These are phyloP conservation scores for Adansonia digitata DNA, from an alignment of 345 rosid genomes.

Conservation along the genomic window DNA sequence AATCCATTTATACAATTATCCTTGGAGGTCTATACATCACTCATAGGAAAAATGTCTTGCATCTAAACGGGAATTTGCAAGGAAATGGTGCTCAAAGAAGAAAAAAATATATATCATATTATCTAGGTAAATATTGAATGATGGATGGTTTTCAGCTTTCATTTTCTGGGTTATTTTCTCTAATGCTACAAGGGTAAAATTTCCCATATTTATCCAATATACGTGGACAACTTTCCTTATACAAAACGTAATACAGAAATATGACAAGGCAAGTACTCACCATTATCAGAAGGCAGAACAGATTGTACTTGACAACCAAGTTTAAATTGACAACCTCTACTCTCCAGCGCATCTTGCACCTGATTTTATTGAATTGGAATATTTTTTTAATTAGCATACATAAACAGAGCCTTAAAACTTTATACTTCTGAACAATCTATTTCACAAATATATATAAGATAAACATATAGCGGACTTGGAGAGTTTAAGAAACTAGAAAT, in stretches of 20 bases:
- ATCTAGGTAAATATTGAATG: too few relatives aligned
- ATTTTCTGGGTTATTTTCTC: too few relatives aligned
- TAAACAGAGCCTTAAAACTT: not conserved
- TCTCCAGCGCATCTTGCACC: not conserved
- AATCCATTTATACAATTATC: not conserved
- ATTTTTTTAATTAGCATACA: not conserved
- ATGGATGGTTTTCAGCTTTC: too few relatives aligned
- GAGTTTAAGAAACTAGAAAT: not conserved
- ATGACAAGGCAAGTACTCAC: constrained; percentile 25
- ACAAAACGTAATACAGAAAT: not conserved
- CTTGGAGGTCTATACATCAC: not conserved
- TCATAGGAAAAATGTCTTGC: not conserved
- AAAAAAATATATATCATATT: not conserved
- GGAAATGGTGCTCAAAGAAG: not conserved
- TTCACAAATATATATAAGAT: not conserved
- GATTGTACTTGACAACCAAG: not conserved
- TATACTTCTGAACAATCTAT: not conserved
- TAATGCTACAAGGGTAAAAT: not conserved
- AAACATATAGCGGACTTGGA: not conserved
- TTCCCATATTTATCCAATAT: not conserved
- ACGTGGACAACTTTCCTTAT: not conserved
- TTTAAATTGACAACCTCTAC: not conserved
- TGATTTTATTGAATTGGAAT: not conserved
- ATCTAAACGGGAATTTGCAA: not conserved
- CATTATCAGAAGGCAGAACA: constrained; percentile 14